Evolutionary conservation across 805 yeast species (phyloP).

Genomic region (Saccharomycopsis oosterbeekiorum): DNA sequence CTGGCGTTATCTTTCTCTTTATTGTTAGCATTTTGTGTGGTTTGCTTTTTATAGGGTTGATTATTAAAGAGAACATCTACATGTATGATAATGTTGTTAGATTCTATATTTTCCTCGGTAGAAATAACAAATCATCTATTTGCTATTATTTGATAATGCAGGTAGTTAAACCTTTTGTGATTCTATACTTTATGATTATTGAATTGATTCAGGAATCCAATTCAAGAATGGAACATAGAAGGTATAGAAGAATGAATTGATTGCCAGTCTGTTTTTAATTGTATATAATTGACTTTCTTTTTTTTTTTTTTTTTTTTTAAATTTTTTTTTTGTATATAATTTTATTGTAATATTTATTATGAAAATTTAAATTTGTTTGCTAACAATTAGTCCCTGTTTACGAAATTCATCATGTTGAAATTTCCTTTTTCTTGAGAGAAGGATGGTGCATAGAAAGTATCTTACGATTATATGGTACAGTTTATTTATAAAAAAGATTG

Average conservation of each 20-base stretch:
- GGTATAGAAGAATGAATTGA: background rate
- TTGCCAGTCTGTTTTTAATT: background rate
- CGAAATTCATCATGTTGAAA: too few relatives aligned
- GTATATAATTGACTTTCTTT: background rate
- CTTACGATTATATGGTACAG: too few relatives aligned
- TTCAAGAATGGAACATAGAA: background rate
- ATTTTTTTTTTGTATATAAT: too few relatives aligned
- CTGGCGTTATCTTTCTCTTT: slow-evolving; percentile 32
- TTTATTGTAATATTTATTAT: too few relatives aligned
- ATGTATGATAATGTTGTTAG: background rate
- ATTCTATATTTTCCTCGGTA: background rate
- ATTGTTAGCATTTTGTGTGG: slow-evolving; percentile 40
- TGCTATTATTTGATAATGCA: background rate
- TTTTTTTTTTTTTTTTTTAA: background rate
- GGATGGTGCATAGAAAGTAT: too few relatives aligned
- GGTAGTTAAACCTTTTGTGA: background rate
- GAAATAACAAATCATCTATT: background rate
- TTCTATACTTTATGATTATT: slow-evolving; percentile 5
- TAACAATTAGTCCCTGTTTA: too few relatives aligned
- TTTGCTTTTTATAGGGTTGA: background rate
- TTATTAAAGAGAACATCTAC: background rate
- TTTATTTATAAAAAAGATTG: too few relatives aligned
- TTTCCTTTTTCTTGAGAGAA: too few relatives aligned
- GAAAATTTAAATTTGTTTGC: too few relatives aligned
- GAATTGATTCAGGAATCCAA: slow-evolving; percentile 12